Conservation (phyloP, 768 basidiomycete genomes). For the Clitopilus hobsonii region DNA sequence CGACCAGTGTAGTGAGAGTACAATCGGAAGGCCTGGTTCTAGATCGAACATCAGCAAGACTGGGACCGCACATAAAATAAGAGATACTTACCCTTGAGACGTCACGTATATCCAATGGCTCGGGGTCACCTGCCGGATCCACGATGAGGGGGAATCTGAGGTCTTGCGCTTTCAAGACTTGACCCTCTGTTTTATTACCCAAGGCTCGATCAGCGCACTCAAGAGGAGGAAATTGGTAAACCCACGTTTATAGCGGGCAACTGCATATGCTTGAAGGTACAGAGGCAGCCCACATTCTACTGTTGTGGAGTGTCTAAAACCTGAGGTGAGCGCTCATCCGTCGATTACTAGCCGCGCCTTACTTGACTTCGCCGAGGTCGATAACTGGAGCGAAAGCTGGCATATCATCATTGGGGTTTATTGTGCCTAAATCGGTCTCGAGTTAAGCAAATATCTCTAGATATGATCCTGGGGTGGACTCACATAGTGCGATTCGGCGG, state of each 20-base stretch:
- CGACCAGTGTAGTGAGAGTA: not conserved
- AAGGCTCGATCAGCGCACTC: not conserved
- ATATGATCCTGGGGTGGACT: not conserved
- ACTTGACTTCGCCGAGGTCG: not conserved
- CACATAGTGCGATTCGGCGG: not conserved
- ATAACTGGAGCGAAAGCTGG: not conserved
- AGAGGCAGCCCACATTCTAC: not conserved
- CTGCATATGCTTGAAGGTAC: not conserved
- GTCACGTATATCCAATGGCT: not conserved
- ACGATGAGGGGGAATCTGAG: not conserved
- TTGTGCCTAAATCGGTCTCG: no score
- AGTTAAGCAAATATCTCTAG: no score
- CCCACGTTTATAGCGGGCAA: not conserved
- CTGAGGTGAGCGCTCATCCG: not conserved
- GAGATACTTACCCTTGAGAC: not conserved
- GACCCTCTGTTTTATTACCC: not conserved
- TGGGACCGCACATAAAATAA: not conserved
- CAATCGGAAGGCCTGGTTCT: not conserved
- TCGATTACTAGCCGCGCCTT: not conserved
- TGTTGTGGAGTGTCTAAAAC: not conserved
- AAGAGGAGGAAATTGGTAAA: not conserved
- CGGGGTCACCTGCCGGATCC: not conserved
- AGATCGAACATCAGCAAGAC: not conserved
- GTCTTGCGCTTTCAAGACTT: not conserved
- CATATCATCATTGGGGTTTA: no score